Percentiles rank a stretch among this genome's conserved stretches.
phyloP scores from a whole-genome alignment of 2,329 filamentous ascomycete genomes.

The Mycosphaerella sp. region DNA sequence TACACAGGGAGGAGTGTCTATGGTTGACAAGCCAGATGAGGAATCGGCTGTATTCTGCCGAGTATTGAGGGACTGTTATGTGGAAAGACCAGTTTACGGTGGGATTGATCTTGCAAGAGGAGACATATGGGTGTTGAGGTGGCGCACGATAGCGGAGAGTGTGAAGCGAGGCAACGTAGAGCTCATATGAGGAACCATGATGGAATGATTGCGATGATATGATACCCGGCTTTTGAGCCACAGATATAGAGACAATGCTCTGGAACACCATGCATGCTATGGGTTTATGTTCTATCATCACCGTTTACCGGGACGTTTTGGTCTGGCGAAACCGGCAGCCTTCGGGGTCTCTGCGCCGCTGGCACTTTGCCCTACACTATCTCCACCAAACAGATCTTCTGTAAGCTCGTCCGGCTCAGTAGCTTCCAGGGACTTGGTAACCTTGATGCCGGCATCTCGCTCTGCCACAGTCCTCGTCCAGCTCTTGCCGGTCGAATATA shows the following conservation, averaged over 20 bases:
- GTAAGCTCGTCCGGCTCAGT: conserved; percentile 64
- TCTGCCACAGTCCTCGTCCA: conserved; percentile 60
- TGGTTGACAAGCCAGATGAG: conserved; percentile 82
- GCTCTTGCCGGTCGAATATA: conserved; percentile 60
- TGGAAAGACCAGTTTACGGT: conserved; percentile 50
- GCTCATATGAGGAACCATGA: conserved; percentile 38
- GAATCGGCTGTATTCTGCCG: conserved; percentile 81
- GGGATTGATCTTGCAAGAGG: conserved; percentile 43
- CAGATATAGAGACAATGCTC: not conserved
- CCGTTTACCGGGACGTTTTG: conserved; percentile 67
- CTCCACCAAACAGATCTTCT: conserved; percentile 50
- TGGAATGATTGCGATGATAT: not conserved
- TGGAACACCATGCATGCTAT: not conserved
- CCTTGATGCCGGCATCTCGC: conserved; percentile 56
- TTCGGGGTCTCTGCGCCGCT: conserved; percentile 55
- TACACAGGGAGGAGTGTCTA: conserved; percentile 78
- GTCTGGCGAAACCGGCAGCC: conserved; percentile 62
- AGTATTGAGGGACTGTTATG: conserved; percentile 57
- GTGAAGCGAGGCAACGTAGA: conserved; percentile 71
- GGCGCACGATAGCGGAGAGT: conserved; percentile 55
- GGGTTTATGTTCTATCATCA: conserved; percentile 19
- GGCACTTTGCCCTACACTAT: conserved; percentile 50
- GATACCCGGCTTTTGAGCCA: conserved; percentile 9
- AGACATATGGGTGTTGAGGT: conserved; percentile 55
- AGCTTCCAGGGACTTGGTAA: conserved; percentile 64